A percentile compares a stretch with the other conserved stretches of the same genome.
Conservation (phyloP, 2,329 filamentous ascomycete species). For the Cucurbitaria berberidis region DNA sequence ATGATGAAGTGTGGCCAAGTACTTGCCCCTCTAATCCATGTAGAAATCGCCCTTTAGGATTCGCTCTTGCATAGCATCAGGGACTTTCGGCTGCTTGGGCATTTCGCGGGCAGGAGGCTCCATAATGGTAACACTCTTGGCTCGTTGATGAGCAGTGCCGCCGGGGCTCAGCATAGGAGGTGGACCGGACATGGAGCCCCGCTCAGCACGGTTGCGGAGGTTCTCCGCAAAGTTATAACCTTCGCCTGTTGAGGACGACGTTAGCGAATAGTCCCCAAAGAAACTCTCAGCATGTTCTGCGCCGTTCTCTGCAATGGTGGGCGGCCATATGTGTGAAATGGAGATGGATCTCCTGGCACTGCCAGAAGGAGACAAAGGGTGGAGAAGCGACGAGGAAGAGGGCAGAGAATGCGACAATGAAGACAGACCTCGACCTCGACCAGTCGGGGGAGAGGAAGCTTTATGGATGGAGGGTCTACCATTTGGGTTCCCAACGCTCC, state of each 20-base stretch:
- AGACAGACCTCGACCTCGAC: conserved; percentile 65
- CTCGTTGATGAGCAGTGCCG: conserved; percentile 62
- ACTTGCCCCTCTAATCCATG: conserved; percentile 74
- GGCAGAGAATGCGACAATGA: conserved; percentile 49
- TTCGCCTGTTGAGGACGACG: conserved; percentile 72
- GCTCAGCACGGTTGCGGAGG: conserved; percentile 88
- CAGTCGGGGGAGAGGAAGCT: conserved; percentile 59
- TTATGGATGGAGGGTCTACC: conserved; percentile 63
- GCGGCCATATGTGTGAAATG: conserved; percentile 33
- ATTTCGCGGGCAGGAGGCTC: conserved; percentile 62
- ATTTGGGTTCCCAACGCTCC: conserved; percentile 63
- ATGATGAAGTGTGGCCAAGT: conserved; percentile 16
- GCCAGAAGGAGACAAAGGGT: conserved; percentile 27
- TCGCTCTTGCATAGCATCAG: conserved; percentile 94
- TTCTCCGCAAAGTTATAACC: conserved; percentile 98
- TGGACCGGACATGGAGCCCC: conserved; percentile 63
- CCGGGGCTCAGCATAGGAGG: conserved; percentile 20
- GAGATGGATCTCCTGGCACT: conserved; percentile 31
- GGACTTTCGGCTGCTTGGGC: conserved; percentile 65
- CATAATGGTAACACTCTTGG: conserved; percentile 71
- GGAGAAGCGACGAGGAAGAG: conserved; percentile 32
- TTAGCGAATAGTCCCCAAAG: conserved; percentile 66
- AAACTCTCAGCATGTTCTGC: conserved; percentile 38
- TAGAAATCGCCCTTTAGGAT: conserved; percentile 98
- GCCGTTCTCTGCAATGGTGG: conserved; percentile 39